Evolutionary conservation across 1,284 basidiomycete genomes (phyloP), one percentile per base, ranked within the genome.

Genomic region (Paramarasmius palmivorus): DNA sequence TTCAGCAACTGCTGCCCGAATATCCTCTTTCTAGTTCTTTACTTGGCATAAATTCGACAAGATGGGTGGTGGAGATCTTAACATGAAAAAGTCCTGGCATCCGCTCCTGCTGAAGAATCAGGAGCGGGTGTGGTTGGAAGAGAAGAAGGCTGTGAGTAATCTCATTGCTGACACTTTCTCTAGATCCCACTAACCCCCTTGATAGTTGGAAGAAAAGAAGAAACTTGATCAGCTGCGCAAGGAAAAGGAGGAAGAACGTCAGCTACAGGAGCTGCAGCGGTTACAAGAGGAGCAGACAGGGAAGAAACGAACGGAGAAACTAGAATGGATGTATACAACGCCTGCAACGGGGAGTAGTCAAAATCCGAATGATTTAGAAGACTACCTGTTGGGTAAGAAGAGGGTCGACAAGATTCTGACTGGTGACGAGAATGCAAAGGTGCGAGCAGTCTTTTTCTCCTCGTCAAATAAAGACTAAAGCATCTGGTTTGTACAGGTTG

Each of bases 241-340:
- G 68, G 96, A 99, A 73, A 90, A 95, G 60, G 95, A 98, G 62
- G 96, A 99, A 67, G 96, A 99, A 68, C 82, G 97, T 12, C 95
- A 98, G 68, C 74, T 99, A 25, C 95, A 97, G 63, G 95, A 99
- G 65, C 83, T 99, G 15, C 96, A 98, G 68, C 84, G 95, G 46
- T 71, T 99, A 45, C 95, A 97, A 68, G 93, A 95, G 66, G 90
- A 92, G 57, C 86, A 95, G 61, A 98, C 96, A 7, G 97, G 97
- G 26, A 93, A 90, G 77, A 97, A 95, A 73, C 79, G 92, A 60
- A 83, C 88, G 47, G 95, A 98, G 69, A 93, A 94, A 66, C 73
- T 99, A 50, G 96, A 99, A 69, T 99, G 97, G 97, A 96, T 99
- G 93, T 99, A 99, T 74, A 80, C 95, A 14, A 97, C 96, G 1